Evolutionary conservation across 2,329 filamentous ascomycete genomes (phyloP).

Genomic region (Byssochlamys sp.): DNA sequence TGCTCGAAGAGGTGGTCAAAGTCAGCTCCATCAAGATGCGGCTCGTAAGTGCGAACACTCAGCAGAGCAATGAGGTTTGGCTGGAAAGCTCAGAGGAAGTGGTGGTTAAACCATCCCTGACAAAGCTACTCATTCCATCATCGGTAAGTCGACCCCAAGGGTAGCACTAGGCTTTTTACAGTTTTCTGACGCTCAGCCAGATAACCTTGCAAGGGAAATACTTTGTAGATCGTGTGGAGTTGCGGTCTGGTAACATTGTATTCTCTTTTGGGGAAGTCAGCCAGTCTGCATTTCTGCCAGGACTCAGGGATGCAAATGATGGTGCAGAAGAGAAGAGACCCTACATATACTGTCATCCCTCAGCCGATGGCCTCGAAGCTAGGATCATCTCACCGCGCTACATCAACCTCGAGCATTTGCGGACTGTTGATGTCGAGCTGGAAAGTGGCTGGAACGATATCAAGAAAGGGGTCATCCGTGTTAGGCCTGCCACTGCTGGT

Average conservation of each 20-base stretch:
- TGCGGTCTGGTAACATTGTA: conserved; percentile 39
- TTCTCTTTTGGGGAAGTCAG: conserved; percentile 25
- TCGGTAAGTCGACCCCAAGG: conserved; percentile 26
- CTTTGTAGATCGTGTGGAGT: conserved; percentile 60
- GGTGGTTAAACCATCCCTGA: conserved; percentile 48
- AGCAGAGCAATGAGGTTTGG: conserved; percentile 56
- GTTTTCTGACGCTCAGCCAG: conserved; percentile 9
- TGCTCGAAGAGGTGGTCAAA: conserved; percentile 61
- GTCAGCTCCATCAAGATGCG: conserved; percentile 57
- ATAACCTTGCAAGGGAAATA: conserved; percentile 56
- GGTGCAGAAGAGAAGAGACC: conserved; percentile 38
- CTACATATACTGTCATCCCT: conserved; percentile 64
- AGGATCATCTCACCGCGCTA: conserved; percentile 56
- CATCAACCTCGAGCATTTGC: conserved; percentile 70
- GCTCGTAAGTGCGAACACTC: conserved; percentile 43
- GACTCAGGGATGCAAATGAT: conserved; percentile 26
- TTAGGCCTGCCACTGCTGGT: conserved; percentile 53
- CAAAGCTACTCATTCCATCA: conserved; percentile 42
- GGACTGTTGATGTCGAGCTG: conserved; percentile 65
- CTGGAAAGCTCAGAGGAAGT: conserved; percentile 43
- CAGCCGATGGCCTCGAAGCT: conserved; percentile 58
- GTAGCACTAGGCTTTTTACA: not conserved
- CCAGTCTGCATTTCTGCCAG: conserved; percentile 21
- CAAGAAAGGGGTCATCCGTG: conserved; percentile 37
- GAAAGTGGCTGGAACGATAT: conserved; percentile 64